phyloP scores from a whole-genome alignment of 2,329 filamentous ascomycete species.

The Nakataea oryzae region DNA sequence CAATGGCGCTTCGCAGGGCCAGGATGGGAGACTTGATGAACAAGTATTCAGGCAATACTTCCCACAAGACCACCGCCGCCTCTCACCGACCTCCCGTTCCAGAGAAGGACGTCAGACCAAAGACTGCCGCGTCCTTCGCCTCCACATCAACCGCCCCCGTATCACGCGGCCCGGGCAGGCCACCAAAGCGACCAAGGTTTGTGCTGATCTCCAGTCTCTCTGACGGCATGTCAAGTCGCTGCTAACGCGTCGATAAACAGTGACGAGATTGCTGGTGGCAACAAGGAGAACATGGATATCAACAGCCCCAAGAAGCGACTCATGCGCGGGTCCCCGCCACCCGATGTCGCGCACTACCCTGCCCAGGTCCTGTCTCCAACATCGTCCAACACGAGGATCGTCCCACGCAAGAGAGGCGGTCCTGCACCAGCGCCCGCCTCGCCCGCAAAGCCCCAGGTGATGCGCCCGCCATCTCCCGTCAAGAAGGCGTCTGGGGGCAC shows the following conservation, averaged over 20 bases:
- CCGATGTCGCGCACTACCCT: slow-evolving; percentile 30
- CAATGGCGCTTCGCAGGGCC: slow-evolving; percentile 63
- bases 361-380: slow-evolving; percentile 68
- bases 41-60: slow-evolving; percentile 26
- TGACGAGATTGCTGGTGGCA: slow-evolving; percentile 49
- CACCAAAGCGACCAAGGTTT: slow-evolving; percentile 42
- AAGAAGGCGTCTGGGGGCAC: slow-evolving; percentile 40
- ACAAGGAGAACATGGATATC: slow-evolving; percentile 67
- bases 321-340: slow-evolving; percentile 32
- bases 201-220: slow-evolving; percentile 11
- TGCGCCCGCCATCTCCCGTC: slow-evolving; percentile 50
- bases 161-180: slow-evolving; percentile 13
- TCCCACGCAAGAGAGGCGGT: slow-evolving; percentile 36
- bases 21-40: slow-evolving; percentile 72
- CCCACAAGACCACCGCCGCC: slow-evolving; percentile 13
- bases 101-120: slow-evolving; percentile 29
- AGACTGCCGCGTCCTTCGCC: slow-evolving; percentile 5
- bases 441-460: slow-evolving; percentile 46
- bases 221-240: background rate
- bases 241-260: slow-evolving; percentile 26
- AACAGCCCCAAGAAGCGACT: slow-evolving; percentile 59
- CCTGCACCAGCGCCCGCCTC: slow-evolving; percentile 25
- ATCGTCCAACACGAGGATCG: slow-evolving; percentile 67
- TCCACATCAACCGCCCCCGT: slow-evolving; percentile 2
- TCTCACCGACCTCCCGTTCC: slow-evolving; percentile 31